A percentile compares a stretch with the other conserved stretches of the same genome.
phyloP scores from a whole-genome alignment of 2,329 filamentous ascomycete genomes.

The Clonostachys rhizophaga region DNA sequence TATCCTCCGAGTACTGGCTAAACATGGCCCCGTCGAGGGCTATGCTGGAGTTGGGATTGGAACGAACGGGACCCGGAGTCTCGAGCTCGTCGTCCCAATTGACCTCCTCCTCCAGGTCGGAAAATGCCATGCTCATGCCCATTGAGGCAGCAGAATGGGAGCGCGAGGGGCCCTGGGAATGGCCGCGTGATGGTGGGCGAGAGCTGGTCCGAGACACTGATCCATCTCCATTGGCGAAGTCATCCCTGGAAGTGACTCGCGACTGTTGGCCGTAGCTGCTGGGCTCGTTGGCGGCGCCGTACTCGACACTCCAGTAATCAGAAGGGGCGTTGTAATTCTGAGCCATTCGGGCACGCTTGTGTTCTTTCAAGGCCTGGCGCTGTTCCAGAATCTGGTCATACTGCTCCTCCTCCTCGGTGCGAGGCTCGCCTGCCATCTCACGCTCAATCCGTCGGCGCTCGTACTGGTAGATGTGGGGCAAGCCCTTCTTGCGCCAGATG shows the following conservation, averaged over 20 bases:
- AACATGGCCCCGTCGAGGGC: slow-evolving; percentile 76
- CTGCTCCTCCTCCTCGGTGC: slow-evolving; percentile 54
- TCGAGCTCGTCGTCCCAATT: slow-evolving; percentile 47
- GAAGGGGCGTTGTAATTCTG: slow-evolving; percentile 45
- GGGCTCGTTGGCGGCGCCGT: slow-evolving; percentile 58
- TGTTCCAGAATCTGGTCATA: slow-evolving; percentile 56
- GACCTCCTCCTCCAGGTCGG: slow-evolving; percentile 26
- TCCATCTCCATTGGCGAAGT: slow-evolving; percentile 28
- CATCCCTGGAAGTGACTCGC: slow-evolving; percentile 34
- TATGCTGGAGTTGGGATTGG: slow-evolving; percentile 44
- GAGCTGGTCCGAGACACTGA: slow-evolving; percentile 30
- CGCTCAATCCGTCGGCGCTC: slow-evolving; percentile 78
- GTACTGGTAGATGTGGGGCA: slow-evolving; percentile 75
- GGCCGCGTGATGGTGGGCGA: slow-evolving; percentile 27
- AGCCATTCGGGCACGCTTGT: slow-evolving; percentile 51
- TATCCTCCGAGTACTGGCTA: slow-evolving; percentile 60
- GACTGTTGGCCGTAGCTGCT: slow-evolving; percentile 32
- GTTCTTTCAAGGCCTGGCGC: slow-evolving; percentile 51
- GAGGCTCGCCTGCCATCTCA: slow-evolving; percentile 58
- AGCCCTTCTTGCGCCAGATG: slow-evolving; percentile 84
- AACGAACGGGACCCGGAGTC: slow-evolving; percentile 46
- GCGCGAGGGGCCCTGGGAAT: slow-evolving; percentile 37
- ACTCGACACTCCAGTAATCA: slow-evolving; percentile 80
- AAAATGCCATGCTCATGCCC: slow-evolving; percentile 3
- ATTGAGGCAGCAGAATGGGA: slow-evolving; percentile 38